Conservation (phyloP, 2,329 filamentous ascomycete species). For the Sarocladiaceae sp. region DNA sequence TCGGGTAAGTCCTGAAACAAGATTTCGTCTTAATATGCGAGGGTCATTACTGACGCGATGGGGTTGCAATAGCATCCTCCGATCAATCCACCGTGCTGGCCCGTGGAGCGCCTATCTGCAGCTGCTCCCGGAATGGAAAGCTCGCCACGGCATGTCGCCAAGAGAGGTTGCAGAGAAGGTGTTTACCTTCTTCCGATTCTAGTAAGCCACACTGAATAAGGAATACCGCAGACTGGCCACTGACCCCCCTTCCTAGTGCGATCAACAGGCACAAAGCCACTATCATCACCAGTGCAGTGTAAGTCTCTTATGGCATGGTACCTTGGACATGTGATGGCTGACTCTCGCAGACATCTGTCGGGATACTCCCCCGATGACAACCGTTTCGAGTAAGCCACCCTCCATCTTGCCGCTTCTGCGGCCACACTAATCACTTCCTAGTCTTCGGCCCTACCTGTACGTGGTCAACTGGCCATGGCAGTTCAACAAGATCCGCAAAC, state of each 20-base stretch:
- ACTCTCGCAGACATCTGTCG: neutral
- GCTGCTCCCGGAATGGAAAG: constrained; percentile 31
- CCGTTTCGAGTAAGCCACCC: constrained; percentile 9
- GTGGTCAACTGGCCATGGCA: constrained; percentile 32
- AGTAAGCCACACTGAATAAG: constrained; percentile 24
- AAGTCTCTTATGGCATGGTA: neutral
- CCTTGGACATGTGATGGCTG: neutral
- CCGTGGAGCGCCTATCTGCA: constrained; percentile 33
- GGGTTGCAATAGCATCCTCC: constrained; percentile 21
- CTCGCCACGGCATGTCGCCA: constrained; percentile 22
- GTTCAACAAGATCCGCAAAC: constrained; percentile 33
- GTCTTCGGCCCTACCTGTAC: constrained; percentile 36
- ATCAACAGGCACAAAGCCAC: constrained; percentile 63
- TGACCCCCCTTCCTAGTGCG: constrained; percentile 14
- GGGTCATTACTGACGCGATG: too few relatives aligned
- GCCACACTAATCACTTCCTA: constrained; percentile 11
- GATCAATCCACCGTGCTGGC: constrained; percentile 34
- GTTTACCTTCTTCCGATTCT: constrained; percentile 38
- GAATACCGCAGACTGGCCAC: neutral
- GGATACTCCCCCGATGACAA: constrained; percentile 10
- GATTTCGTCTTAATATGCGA: too few relatives aligned
- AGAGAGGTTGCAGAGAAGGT: constrained; percentile 37
- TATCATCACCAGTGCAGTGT: constrained; percentile 43
- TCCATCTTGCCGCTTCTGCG: neutral
- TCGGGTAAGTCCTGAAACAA: constrained; percentile 18